Evolutionary conservation across 2,329 filamentous ascomycete species (phyloP), one percentile per base, ranked within the genome.

Genomic region (Leptographium galeiforme): DNA sequence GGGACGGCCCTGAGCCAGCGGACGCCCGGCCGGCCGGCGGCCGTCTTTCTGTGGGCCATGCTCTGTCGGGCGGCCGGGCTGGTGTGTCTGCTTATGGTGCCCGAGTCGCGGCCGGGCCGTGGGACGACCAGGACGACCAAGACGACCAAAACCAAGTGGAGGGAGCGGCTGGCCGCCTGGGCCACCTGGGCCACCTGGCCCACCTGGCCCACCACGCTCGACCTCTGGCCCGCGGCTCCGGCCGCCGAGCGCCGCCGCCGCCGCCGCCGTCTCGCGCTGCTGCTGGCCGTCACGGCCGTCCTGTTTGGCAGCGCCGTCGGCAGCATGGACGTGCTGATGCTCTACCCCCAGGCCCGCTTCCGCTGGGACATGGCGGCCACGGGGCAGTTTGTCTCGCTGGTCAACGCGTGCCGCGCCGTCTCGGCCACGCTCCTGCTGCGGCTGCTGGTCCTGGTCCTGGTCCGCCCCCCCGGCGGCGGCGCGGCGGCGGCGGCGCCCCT

Each of bases 301-400:
- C 32, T 51, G 50, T 36, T 51, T 44, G 50, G 50, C 40, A 25
- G 19, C 10, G 43, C 50, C 11, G 32, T 38, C n/a, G 50, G 50
- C 33, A 25, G 16, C 41, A 51, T 51, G 50, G 50, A 51, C 18
- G 50, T 51, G 39, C n/a, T 51, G n/a, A 45, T 51, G 50, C 30
- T 51, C 30, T 51, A 51, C 33, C 50, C 50, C 25, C 50, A 51
- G 50, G 50, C 50, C 1, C 30, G 30, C 6, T 51, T 51, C 41
- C 50, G 45, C 10, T 51, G 50, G 50, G 18, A 32, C 32, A 51
- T 51, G 50, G 38, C 45, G 40, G 18, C 25, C 2, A 51, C 50
- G 12, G 50, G 50, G 8, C 45, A 45, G 7, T 51, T 51, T n/a
- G 18, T 51, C 30, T 36, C 50, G 8, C 16, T 45, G 30, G n/a